A percentile compares a stretch with the other conserved stretches of the same genome.
Evolutionary conservation across 441 rosid genomes (phyloP).

Genomic region (Populus hybrid): DNA sequence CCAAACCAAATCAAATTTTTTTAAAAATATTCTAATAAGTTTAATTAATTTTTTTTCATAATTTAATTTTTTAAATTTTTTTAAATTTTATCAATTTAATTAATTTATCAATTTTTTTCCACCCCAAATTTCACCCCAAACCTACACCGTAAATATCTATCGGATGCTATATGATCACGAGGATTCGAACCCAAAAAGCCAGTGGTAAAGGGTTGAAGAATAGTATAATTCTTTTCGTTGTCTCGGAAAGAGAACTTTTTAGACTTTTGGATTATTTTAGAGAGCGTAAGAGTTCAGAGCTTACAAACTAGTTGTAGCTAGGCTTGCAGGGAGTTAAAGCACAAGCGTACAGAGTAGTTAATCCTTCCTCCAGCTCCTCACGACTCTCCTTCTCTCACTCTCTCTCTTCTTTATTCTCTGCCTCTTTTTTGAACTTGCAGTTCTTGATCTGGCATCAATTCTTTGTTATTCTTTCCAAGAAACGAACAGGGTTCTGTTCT

Average conservation of each 20-base stretch:
- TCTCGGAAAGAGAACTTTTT: background rate
- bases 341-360: constrained; percentile 30
- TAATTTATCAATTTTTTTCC: too few relatives aligned
- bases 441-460: constrained; percentile 4
- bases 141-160: too few relatives aligned
- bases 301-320: too few relatives aligned
- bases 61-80: too few relatives aligned
- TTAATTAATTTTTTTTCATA: too few relatives aligned
- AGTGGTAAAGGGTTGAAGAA: background rate
- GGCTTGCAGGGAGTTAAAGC: constrained; percentile 8
- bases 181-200: background rate
- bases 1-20: too few relatives aligned
- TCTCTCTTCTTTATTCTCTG: constrained; percentile 14
- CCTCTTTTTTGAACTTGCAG: background rate
- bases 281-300: background rate
- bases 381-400: background rate
- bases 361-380: constrained; percentile 32
- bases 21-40: too few relatives aligned
- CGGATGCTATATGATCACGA: background rate
- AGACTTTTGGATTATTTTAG: background rate
- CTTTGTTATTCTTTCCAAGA: constrained; percentile 15
- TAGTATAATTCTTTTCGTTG: background rate
- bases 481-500: constrained; percentile 5
- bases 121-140: too few relatives aligned
- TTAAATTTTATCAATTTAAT: too few relatives aligned